Conservation (phyloP, 768 basidiomycete species). For the Clitopilus passeckerianus region DNA sequence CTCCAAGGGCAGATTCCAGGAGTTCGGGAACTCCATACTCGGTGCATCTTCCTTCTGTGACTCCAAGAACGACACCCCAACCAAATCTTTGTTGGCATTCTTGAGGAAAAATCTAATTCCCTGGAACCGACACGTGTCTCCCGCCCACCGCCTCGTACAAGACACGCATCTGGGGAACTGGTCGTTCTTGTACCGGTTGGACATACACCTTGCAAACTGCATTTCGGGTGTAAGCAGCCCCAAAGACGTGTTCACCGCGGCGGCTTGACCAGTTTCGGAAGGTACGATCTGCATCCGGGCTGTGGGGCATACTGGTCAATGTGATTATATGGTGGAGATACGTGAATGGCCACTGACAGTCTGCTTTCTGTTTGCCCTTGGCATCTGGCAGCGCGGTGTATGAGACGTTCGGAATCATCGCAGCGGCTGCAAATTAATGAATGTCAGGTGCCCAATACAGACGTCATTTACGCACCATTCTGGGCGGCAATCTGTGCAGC, state of each 20-base stretch:
- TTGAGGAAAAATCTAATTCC: conserved; percentile 77
- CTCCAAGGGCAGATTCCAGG: conserved; percentile 62
- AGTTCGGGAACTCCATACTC: conserved; percentile 56
- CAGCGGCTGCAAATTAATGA: conserved; percentile 27
- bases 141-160: conserved; percentile 83
- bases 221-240: conserved; percentile 54
- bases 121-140: conserved; percentile 84
- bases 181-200: conserved; percentile 67
- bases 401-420: conserved; percentile 23
- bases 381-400: conserved; percentile 29
- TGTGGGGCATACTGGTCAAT: conserved; percentile 1
- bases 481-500: conserved; percentile 61
- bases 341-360: conserved; percentile 27
- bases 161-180: conserved; percentile 78
- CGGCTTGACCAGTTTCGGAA: conserved; percentile 13
- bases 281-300: conserved; percentile 23
- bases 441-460: conserved; percentile 4
- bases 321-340: not conserved
- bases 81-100: conserved; percentile 50
- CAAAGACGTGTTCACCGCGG: conserved; percentile 18
- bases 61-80: conserved; percentile 69
- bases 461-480: conserved; percentile 41
- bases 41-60: conserved; percentile 53
- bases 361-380: conserved; percentile 41
- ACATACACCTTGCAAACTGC: conserved; percentile 83